Conservation (phyloP, 2,329 filamentous ascomycete species). For the Calonectria ilicicola region DNA sequence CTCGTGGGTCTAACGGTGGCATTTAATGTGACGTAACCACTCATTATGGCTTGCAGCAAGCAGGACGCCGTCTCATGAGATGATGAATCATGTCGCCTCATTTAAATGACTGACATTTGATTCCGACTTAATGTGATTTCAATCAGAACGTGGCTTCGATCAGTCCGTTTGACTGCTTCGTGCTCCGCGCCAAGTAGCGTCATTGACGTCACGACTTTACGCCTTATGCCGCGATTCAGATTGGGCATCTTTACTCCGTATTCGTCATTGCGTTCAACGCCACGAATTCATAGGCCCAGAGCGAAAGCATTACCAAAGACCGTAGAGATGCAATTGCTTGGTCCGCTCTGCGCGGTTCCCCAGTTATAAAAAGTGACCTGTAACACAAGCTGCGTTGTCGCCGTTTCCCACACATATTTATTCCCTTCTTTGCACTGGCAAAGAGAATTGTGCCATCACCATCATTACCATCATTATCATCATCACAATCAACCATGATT, state of each 20-base stretch:
- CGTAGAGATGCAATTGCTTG: background rate
- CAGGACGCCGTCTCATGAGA: background rate
- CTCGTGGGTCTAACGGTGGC: too few species aligned
- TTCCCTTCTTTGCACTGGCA: too few species aligned
- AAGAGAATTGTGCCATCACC: background rate
- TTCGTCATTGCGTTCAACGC: constrained; percentile 39
- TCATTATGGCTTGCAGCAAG: background rate
- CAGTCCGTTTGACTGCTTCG: background rate
- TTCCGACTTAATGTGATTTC: background rate
- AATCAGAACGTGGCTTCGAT: constrained; percentile 19
- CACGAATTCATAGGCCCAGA: background rate
- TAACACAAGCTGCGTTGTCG: background rate
- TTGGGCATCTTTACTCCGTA: constrained; percentile 3
- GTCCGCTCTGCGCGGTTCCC: background rate
- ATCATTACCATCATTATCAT: background rate
- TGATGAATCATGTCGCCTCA: background rate
- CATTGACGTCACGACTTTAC: constrained; percentile 43
- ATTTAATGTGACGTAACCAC: constrained; percentile 10
- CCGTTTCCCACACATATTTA: background rate
- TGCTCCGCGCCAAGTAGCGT: constrained; percentile 24
- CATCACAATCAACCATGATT: constrained; percentile 40
- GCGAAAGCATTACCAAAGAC: background rate
- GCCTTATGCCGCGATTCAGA: constrained; percentile 29
- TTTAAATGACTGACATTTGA: background rate
- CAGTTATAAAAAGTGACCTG: background rate